Evolutionary conservation across 1,284 basidiomycete genomes (phyloP), one percentile per base, ranked within the genome.

Genomic region (Ganoderma multipileum): DNA sequence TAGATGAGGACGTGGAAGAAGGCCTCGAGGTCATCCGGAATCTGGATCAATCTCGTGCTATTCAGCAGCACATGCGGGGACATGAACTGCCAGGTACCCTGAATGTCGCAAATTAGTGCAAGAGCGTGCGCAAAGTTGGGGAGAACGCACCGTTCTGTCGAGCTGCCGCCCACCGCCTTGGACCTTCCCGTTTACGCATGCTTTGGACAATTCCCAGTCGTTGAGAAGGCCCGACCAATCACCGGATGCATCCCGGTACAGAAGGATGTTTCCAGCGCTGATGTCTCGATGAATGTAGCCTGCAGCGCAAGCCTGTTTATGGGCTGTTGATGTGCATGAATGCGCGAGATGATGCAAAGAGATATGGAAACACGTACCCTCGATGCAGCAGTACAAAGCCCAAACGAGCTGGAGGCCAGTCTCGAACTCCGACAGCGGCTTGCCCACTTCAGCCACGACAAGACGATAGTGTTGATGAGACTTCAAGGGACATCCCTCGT

Each of bases 41-140:
- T 16, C 16, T 41, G n/a, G 36, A 66, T 57, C 5, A 18, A 14
- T 39, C 59, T 50, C 3, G 18, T 16, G 2, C 1, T 14, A 14
- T 66, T 20, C 33, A 66, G 60, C 12, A 66, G 47, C 2, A 39
- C 55, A 23, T 68, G 36, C 7, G 28, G 63, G 6, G 71, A 72
- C 57, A 65, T 28, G 50, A 68, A 72, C 9, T 68, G 68, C 66
- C 66, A 70, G 0, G 71, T 72, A 3, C 71, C 71, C 68, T 72
- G 59, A 3, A 26, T 9, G 8, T 6, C 11, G 16, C 2, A 2
- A 9, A 18, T 28, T 3, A 52, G 38, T 7, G 30, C 18, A 50
- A 26, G 23, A 9, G 12, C 5, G n/a, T 11, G n/a, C 2, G 1
- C 18, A 23, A 58, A 16, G 38, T 9, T 41, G 26, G 39, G 4